phyloP scores from a whole-genome alignment of 176 grass and related monocot species.

The Carex cristatella region DNA sequence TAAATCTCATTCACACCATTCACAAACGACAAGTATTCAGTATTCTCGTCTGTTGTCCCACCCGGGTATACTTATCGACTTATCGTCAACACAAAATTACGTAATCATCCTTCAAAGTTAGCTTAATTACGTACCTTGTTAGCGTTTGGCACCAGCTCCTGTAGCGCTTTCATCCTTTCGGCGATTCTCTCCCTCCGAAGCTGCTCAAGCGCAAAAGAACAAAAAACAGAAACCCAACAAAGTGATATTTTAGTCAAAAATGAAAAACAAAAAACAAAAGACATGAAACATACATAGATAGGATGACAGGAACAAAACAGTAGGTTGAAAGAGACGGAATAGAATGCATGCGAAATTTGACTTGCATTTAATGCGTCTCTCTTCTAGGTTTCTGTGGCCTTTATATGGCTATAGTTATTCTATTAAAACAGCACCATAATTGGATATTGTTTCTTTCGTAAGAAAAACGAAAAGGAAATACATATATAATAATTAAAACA shows the following conservation, averaged over 20 bases:
- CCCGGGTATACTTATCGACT: neutral
- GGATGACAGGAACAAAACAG: neutral
- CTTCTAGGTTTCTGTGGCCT: slow-evolving; percentile 9
- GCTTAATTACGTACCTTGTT: slow-evolving; percentile 56
- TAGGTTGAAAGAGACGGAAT: slow-evolving; percentile 2
- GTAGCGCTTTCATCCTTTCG: slow-evolving; percentile 95
- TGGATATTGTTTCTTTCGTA: neutral
- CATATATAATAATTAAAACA: neutral
- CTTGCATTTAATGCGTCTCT: slow-evolving; percentile 21
- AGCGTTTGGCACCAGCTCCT: slow-evolving; percentile 80
- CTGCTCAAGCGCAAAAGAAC: slow-evolving; percentile 38
- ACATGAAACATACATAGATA: neutral
- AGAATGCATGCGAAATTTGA: slow-evolving; percentile 18
- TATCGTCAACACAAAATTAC: neutral
- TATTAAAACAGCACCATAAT: neutral
- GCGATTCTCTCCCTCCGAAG: slow-evolving; percentile 96
- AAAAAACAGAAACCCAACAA: slow-evolving; percentile 9
- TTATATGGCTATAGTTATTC: neutral
- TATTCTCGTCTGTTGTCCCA: neutral
- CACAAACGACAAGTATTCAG: neutral
- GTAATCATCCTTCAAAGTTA: neutral
- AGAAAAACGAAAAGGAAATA: slow-evolving; percentile 4
- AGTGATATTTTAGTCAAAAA: neutral
- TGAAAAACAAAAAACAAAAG: neutral
- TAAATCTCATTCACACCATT: neutral